A percentile compares a stretch with the other conserved stretches of the same genome.
These are phyloP conservation scores for Senna siamea DNA, from an alignment of 306 rosid species.

Conservation along the genomic window DNA sequence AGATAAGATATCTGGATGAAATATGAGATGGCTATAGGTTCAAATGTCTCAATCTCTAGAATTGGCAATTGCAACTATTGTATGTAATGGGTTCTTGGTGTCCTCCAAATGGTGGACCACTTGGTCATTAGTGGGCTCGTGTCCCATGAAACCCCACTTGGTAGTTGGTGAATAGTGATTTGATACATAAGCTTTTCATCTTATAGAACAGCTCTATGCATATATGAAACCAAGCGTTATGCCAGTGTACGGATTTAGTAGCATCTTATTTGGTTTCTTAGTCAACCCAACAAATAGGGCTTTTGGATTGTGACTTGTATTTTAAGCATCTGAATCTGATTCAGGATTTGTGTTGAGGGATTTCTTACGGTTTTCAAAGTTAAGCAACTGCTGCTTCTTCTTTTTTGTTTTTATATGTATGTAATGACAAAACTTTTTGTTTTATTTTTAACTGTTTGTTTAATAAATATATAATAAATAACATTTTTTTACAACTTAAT, in stretches of 20 bases:
- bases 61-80: not conserved
- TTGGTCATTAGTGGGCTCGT: slow-evolving; percentile 13
- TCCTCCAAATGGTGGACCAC: slow-evolving; percentile 21
- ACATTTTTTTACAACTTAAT: too few species aligned
- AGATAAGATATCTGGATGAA: slow-evolving; percentile 23
- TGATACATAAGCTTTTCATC: not conserved
- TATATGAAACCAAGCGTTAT: not conserved
- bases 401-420: too few species aligned
- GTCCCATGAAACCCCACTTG: not conserved
- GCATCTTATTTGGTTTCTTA: not conserved
- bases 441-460: too few species aligned
- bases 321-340: too few species aligned
- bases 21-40: slow-evolving; percentile 1
- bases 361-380: not conserved
- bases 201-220: not conserved
- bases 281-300: not conserved
- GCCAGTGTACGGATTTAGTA: not conserved
- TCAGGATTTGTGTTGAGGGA: not conserved
- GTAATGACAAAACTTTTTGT: too few species aligned
- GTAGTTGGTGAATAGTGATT: not conserved
- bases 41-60: not conserved
- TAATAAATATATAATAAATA: too few species aligned
- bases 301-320: not conserved
- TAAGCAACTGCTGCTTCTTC: too few species aligned
- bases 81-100: not conserved